Evolutionary conservation across 176 grass and related monocot species (phyloP).

Genomic region (Carex pumila): DNA sequence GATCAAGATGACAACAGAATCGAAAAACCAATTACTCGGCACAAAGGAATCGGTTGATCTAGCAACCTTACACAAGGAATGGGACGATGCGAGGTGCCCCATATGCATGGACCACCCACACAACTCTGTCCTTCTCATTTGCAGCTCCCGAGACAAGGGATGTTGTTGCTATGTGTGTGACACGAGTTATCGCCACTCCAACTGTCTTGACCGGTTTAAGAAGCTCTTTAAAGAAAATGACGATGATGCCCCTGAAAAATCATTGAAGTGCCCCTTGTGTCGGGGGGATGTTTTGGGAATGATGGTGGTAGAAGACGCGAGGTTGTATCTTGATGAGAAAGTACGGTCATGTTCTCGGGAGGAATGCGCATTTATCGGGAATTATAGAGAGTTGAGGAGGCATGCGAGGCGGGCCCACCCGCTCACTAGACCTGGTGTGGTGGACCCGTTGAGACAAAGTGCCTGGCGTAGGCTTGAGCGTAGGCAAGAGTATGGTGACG

Average conservation of each 20-base stretch:
- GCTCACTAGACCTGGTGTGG: conserved; percentile 44
- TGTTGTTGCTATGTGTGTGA: conserved; percentile 96
- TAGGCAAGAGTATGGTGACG: conserved; percentile 80
- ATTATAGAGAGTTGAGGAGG: conserved; percentile 65
- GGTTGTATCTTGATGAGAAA: conserved; percentile 68
- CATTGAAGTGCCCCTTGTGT: conserved; percentile 81
- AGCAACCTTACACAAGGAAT: conserved; percentile 70
- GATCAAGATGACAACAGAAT: conserved; percentile 16
- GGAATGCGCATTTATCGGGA: conserved; percentile 67
- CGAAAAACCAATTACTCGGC: conserved; percentile 15
- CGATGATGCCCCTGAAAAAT: conserved; percentile 34
- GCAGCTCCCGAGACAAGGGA: conserved; percentile 83
- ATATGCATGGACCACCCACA: conserved; percentile 99
- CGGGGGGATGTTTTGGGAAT: conserved; percentile 69
- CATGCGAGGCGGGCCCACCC: conserved; percentile 70
- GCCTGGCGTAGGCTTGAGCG: conserved; percentile 73
- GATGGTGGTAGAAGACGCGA: conserved; percentile 71
- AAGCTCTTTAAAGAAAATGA: conserved; percentile 68
- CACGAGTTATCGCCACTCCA: conserved; percentile 94
- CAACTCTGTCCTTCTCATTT: conserved; percentile 87
- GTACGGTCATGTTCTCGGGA: conserved; percentile 62
- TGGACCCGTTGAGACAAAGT: conserved; percentile 63
- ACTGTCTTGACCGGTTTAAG: conserved; percentile 92
- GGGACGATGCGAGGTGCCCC: conserved; percentile 88
- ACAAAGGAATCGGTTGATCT: background rate